phyloP scores from a whole-genome alignment of 441 rosid genomes.

The Sinapis alba region DNA sequence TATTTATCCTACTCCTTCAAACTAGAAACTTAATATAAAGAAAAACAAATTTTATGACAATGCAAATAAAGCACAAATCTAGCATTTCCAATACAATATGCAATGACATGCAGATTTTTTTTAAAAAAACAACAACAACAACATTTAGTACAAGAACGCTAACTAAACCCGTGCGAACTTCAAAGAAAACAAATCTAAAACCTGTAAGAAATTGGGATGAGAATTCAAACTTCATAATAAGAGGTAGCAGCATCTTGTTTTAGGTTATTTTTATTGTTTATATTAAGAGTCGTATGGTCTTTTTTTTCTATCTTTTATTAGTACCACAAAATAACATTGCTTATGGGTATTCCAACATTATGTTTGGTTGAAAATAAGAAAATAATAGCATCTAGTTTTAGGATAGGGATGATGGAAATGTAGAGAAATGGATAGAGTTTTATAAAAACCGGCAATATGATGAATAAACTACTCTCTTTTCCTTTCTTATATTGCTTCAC shows the following conservation, averaged over 20 bases:
- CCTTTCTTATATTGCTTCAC: constrained; percentile 21
- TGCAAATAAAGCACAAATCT: not conserved
- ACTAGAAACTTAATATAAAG: not conserved
- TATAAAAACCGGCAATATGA: constrained; percentile 38
- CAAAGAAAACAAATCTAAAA: not conserved
- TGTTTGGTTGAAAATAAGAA: constrained; percentile 23
- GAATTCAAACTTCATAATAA: not conserved
- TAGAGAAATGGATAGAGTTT: constrained; percentile 27
- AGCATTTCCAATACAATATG: not conserved
- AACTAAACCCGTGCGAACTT: not conserved
- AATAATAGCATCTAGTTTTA: constrained; percentile 36
- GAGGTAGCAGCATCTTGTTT: not conserved
- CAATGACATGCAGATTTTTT: not conserved
- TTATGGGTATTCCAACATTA: constrained; percentile 4
- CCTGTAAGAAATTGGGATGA: not conserved
- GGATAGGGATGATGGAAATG: constrained; percentile 40
- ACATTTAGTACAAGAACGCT: not conserved
- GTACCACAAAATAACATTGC: not conserved
- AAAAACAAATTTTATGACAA: not conserved
- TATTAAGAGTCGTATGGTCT: not conserved
- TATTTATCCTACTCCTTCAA: not conserved
- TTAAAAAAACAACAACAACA: not conserved
- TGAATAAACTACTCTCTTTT: constrained; percentile 37
- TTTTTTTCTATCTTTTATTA: not conserved
- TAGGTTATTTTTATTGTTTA: not conserved